Base-by-base conservation (phyloP, 768 basidiomycete genomes). In the Mycena sanguinolenta region DNA sequence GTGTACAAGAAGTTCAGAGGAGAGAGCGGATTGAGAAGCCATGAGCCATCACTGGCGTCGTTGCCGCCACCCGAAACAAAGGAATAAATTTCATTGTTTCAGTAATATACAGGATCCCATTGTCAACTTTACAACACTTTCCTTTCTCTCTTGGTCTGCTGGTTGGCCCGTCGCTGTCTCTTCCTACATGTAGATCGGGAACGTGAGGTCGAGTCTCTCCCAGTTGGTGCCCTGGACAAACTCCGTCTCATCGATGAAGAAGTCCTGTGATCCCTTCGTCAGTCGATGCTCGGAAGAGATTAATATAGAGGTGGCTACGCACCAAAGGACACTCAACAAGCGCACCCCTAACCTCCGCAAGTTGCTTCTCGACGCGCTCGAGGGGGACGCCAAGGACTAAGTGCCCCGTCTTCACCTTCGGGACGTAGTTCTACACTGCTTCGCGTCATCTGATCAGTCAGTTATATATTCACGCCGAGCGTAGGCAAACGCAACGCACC, bases 261-360 rank as follows among this genome's bases (percentile, higher is more conserved):
- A 96, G 78, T 95, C 92, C 93, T 94, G 74, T 25, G n/a, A n/a
- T n/a, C 63, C 67, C 39, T 19, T 42, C 38, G 70, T 75, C 36
- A 58, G 36, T 34, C 32, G 6, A 34, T 5, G 32, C 6, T 34
- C 8, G 54, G 54, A 53, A 62, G 67, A 16, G 25, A 2, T 65
- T 14, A 49, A 25, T n/a, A n/a, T n/a, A n/a, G 63, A 50, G 28
- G 60, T 49, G 30, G n/a, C 23, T 34, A 77, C 88, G 63, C 73
- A 94, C 93, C 77, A 95, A 76, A 52, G 93, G 92, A 74, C 87
- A 88, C 74, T 95, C 93, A 1, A 94, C 93, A n/a, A 94, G 78
- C 5, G 91, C 84, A 42, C 93, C 93, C 76, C 82, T 87, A 54
- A 95, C 90, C 76, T 90, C 84, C 23, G 83, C 80, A 50, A 98